Evolutionary conservation across 805 yeast species (phyloP).

Genomic region (Candida sakaeoensis): DNA sequence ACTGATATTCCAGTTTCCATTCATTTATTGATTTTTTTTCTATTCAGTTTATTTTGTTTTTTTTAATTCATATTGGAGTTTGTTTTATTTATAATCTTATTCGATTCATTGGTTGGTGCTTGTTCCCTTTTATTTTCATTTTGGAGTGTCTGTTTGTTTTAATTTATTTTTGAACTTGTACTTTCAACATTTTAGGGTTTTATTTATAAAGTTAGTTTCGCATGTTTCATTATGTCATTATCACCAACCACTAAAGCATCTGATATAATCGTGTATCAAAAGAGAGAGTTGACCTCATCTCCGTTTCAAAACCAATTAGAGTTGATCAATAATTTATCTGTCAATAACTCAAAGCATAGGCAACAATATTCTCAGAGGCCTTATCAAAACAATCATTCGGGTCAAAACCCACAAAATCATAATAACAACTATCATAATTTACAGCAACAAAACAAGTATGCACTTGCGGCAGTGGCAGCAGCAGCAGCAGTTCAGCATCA

Average conservation of each 20-base stretch:
- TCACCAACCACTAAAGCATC: background rate
- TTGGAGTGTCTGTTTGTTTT: background rate
- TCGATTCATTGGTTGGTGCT: background rate
- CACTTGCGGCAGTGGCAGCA: conserved; percentile 27
- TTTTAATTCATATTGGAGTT: background rate
- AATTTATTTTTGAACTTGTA: background rate
- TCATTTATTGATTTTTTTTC: background rate
- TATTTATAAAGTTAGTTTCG: conserved; percentile 1
- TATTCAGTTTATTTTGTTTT: too few relatives aligned
- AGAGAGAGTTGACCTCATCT: conserved; percentile 21
- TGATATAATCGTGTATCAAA: conserved; percentile 15
- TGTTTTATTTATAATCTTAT: background rate
- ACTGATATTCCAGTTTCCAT: too few relatives aligned
- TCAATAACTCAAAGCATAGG: conserved; percentile 10
- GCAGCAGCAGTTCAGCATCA: conserved; percentile 32
- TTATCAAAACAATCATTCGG: conserved; percentile 7
- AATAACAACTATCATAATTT: conserved; percentile 8
- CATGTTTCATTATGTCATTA: conserved; percentile 6
- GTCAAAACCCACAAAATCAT: conserved; percentile 4
- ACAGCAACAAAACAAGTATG: conserved; percentile 21
- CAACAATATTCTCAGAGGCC: conserved; percentile 7
- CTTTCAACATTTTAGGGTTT: background rate
- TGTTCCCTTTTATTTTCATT: background rate
- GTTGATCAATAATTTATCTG: conserved; percentile 15
- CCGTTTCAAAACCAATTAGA: conserved; percentile 30